Percentiles rank a stretch among this genome's conserved stretches.
Conservation (phyloP, 1,284 basidiomycete species). For the Rhodotorula sp. region DNA sequence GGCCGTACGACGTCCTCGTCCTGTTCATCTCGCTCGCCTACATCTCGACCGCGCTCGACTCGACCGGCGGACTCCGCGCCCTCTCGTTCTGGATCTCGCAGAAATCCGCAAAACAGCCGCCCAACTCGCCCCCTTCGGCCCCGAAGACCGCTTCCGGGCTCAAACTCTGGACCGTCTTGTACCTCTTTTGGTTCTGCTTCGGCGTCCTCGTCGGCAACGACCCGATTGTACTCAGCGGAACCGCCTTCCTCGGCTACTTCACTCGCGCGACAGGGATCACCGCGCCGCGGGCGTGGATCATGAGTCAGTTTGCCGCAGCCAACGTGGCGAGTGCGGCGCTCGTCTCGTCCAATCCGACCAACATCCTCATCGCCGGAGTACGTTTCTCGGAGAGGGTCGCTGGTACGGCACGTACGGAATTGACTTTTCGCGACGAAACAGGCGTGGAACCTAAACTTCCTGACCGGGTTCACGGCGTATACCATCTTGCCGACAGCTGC, state of each 20-base stretch:
- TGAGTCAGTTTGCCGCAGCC: conserved; percentile 67
- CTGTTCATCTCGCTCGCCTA: conserved; percentile 91
- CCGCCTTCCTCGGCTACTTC: conserved; percentile 81
- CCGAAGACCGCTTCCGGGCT: conserved; percentile 50
- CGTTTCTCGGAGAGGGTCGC: not conserved
- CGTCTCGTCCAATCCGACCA: conserved; percentile 49
- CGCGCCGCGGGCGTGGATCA: conserved; percentile 62
- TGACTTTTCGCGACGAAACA: not conserved
- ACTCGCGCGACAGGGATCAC: conserved; percentile 65
- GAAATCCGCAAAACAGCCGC: conserved; percentile 62
- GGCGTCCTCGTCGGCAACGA: conserved; percentile 82
- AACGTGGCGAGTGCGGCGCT: conserved; percentile 64
- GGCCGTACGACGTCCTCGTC: conserved; percentile 89
- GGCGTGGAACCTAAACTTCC: conserved; percentile 45
- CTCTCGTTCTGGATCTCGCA: conserved; percentile 84
- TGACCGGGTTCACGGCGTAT: conserved; percentile 43
- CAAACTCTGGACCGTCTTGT: conserved; percentile 73
- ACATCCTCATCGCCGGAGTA: conserved; percentile 49
- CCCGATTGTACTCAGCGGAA: conserved; percentile 53
- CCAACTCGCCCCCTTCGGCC: conserved; percentile 20
- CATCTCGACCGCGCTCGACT: conserved; percentile 87
- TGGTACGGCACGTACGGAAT: fast-evolving
- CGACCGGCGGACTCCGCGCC: conserved; percentile 79
- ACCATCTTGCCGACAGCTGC: conserved; percentile 52
- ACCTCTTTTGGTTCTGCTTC: conserved; percentile 71